Base-by-base conservation (phyloP, 139 green algal species). In the Chlamydomonas urium region DNA sequence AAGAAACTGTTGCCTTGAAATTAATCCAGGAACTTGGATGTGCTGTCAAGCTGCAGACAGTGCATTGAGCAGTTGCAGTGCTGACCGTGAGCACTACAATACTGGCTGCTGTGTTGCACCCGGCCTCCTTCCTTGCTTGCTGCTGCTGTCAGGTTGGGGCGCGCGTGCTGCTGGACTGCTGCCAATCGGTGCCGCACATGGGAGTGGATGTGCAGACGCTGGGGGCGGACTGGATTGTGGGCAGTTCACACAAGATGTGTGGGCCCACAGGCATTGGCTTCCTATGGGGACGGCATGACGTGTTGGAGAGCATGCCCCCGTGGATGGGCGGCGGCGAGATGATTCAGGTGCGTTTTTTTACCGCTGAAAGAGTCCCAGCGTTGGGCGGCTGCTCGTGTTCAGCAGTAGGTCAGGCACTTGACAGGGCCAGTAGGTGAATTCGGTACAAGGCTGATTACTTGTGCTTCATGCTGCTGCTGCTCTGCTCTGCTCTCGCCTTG, bases 321-420 rank as follows among this genome's bases (percentile, higher is more conserved):
- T 99, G 90, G 80, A 93, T 96, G 90, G 94, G 94, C 33, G 96
- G 96, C 37, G 96, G 96, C 21, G 96, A 99, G 81, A 99, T 99
- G 96, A 99, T 99, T 36, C 63, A 75, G 73, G 73, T 72, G 6
- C 14, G 31, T n/a, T n/a, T n/a, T n/a, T n/a, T n/a, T n/a, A n/a
- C n/a, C n/a, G n/a, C n/a, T n/a, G n/a, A n/a, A n/a, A n/a, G n/a
- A n/a, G n/a, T n/a, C n/a, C n/a, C n/a, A n/a, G n/a, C n/a, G n/a
- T n/a, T n/a, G n/a, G n/a, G n/a, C n/a, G n/a, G n/a, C n/a, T n/a
- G n/a, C n/a, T n/a, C n/a, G n/a, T n/a, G n/a, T n/a, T n/a, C n/a
- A n/a, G n/a, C n/a, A n/a, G n/a, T n/a, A n/a, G n/a, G n/a, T n/a
- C n/a, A n/a, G n/a, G n/a, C n/a, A n/a, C n/a, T n/a, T n/a, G n/a